A percentile compares a stretch with the other conserved stretches of the same genome.
Conservation (phyloP, 345 rosid species). For the Rhizophora mangle region DNA sequence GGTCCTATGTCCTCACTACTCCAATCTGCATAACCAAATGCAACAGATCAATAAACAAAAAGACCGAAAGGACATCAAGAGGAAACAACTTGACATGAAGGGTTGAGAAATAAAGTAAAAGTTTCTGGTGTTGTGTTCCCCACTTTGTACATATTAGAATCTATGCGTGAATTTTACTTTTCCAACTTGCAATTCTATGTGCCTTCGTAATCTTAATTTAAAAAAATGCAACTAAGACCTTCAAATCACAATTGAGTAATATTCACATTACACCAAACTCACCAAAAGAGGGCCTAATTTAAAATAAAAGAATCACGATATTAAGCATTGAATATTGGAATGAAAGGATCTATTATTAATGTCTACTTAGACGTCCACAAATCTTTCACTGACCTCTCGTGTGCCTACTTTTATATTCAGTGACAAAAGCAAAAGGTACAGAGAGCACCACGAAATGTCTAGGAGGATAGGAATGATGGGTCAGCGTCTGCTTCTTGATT, state of each 20-base stretch:
- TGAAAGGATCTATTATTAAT: not conserved
- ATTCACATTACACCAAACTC: no score
- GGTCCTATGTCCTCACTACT: constrained; percentile 13
- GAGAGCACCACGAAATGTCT: constrained; percentile 10
- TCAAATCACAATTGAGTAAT: no score
- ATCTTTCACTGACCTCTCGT: not conserved
- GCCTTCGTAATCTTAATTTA: not conserved
- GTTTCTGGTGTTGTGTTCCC: constrained; percentile 4
- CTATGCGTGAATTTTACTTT: not conserved
- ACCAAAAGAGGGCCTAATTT: no score
- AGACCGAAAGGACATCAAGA: not conserved
- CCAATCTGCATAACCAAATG: not conserved
- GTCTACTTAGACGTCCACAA: not conserved
- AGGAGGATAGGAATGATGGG: not conserved
- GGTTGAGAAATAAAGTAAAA: constrained; percentile 11
- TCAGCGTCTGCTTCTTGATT: not conserved
- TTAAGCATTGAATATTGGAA: not conserved
- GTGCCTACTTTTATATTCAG: constrained; percentile 1
- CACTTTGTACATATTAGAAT: constrained; percentile 6
- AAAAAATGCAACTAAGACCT: not conserved
- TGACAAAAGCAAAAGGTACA: constrained; percentile 1
- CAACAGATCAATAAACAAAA: not conserved
- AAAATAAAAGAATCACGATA: no score
- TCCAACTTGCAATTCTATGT: not conserved
- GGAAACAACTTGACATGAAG: constrained; percentile 8